These are phyloP conservation scores for Coniosporium apollinis DNA, from an alignment of 495 filamentous ascomycete species.

Conservation along the genomic window DNA sequence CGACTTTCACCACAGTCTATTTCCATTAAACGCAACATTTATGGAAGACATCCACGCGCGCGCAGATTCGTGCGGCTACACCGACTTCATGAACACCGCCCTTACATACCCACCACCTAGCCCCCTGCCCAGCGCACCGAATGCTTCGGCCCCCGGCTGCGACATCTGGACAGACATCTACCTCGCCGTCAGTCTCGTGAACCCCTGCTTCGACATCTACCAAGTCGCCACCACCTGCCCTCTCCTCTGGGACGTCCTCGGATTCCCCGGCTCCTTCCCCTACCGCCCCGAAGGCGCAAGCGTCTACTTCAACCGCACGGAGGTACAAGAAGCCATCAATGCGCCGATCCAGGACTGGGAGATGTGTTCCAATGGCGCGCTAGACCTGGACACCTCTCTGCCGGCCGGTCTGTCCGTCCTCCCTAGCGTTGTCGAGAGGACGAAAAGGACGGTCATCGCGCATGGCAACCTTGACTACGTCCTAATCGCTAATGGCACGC, in stretches of 20 bases:
- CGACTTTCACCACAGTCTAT: conserved; percentile 42
- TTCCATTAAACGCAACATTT: conserved; percentile 52
- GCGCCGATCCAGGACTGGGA: conserved; percentile 42
- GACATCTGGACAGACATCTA: conserved; percentile 40
- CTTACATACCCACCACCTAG: conserved; percentile 52
- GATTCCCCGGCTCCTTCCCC: conserved; percentile 41
- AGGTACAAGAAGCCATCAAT: conserved; percentile 61
- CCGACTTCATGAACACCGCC: conserved; percentile 40
- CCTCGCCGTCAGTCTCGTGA: conserved; percentile 38
- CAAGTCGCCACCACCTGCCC: conserved; percentile 62
- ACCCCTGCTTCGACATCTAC: conserved; percentile 74
- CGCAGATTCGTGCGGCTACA: conserved; percentile 47
- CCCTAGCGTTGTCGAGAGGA: conserved; percentile 54
- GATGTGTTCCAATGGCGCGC: conserved; percentile 41
- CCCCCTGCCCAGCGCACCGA: conserved; percentile 31
- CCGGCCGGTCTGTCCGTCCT: conserved; percentile 27
- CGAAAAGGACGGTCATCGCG: conserved; percentile 49
- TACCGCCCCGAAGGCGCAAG: conserved; percentile 27
- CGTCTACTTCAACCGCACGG: conserved; percentile 63
- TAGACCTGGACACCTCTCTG: conserved; percentile 26
- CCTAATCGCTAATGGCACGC: conserved; percentile 47
- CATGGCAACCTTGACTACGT: conserved; percentile 50
- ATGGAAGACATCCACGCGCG: conserved; percentile 36
- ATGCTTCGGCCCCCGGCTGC: conserved; percentile 27
- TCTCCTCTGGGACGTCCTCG: conserved; percentile 53